These are phyloP conservation scores for Paracoccidioides lutzii DNA, from an alignment of 2,329 filamentous ascomycete genomes.

Conservation along the genomic window DNA sequence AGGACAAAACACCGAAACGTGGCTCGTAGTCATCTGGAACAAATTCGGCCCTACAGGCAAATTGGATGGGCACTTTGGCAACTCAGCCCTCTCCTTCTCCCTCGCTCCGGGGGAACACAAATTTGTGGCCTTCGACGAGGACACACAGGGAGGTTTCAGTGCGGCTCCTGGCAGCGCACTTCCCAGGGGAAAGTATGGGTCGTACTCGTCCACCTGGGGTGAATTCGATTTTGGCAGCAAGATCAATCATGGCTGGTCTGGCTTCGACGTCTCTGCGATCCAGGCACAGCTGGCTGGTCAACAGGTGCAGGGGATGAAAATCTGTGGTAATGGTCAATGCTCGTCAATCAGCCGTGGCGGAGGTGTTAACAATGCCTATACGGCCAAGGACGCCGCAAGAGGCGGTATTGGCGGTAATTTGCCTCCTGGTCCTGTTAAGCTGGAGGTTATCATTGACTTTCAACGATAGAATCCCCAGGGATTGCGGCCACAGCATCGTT, in stretches of 20 bases:
- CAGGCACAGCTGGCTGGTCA: slow-evolving; percentile 20
- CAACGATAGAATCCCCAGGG: slow-evolving; percentile 1
- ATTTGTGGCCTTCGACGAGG: slow-evolving; percentile 25
- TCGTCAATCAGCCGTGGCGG: slow-evolving; percentile 19
- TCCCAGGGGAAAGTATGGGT: slow-evolving; percentile 18
- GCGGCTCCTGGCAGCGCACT: slow-evolving; percentile 18
- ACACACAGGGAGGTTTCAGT: slow-evolving; percentile 25
- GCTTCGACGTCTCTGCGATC: slow-evolving; percentile 31
- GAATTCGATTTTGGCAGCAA: slow-evolving; percentile 27
- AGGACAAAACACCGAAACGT: slow-evolving; percentile 21
- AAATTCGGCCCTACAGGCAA: slow-evolving; percentile 24
- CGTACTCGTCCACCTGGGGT: slow-evolving; percentile 29
- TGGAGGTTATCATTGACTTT: slow-evolving; percentile 6
- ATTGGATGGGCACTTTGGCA: slow-evolving; percentile 26
- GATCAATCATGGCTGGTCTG: slow-evolving; percentile 22
- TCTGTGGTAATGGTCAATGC: slow-evolving; percentile 21
- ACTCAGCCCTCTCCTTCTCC: slow-evolving; percentile 21
- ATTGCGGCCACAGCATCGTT: not conserved
- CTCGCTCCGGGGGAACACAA: slow-evolving; percentile 23
- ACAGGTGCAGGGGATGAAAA: slow-evolving; percentile 25
- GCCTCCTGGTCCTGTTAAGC: slow-evolving; percentile 15
- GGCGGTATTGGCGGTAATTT: slow-evolving; percentile 24
- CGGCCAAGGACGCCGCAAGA: slow-evolving; percentile 10
- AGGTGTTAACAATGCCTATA: slow-evolving; percentile 21
- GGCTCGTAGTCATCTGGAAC: slow-evolving; percentile 29